Base-by-base conservation (phyloP, 2,329 filamentous ascomycete genomes). In the Alternaria ethzedia region DNA sequence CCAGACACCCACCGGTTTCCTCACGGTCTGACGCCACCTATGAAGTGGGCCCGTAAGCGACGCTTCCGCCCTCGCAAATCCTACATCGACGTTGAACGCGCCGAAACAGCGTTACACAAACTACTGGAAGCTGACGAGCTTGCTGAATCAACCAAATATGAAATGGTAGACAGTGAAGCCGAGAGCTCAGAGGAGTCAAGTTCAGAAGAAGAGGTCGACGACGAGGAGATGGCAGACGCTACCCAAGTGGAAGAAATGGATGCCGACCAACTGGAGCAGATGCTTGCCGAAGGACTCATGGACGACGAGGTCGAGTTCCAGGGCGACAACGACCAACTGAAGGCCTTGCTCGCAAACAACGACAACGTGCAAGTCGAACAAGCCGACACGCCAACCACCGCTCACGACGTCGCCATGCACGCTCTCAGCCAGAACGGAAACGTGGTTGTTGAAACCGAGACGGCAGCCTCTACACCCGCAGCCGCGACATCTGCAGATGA, bases 1-100 rank as follows among this genome's bases (percentile, higher is more conserved):
- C 78, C 89, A 81, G 84, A 86, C 62, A 87, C 84, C 6, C 89
- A 90, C 71, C 90, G 84, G 74, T 97, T 92, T 84, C 91, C 93
- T 1, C 94, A 97, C 79, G 94, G 94, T 30, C 83, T 97, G 20
- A 96, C 93, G 2, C 93, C 94, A 6, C 94, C 94, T 1, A 92
- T 97, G 89, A 91, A 93, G 75, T 93, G 92, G 83, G 93, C 91
- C 46, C 86, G 92, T 46, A 93, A 93, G 77, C 88, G 92, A 26
- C 87, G 94, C 30, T 97, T 97, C 80, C 88, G 93, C 61, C 94
- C 94, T 75, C 89, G 93, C 4, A 88, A 95, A 57, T 93, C 90
- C 64, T 90, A 94, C 61, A 90, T 93, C 63, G 92, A 94, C 68
- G 94, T 96, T 66, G 91, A 95, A 76, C 90, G 93, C 70, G 93